A percentile compares a stretch with the other conserved stretches of the same genome.
Evolutionary conservation across 495 filamentous ascomycete species (phyloP).

Genomic region (Jackrogersella minutella): DNA sequence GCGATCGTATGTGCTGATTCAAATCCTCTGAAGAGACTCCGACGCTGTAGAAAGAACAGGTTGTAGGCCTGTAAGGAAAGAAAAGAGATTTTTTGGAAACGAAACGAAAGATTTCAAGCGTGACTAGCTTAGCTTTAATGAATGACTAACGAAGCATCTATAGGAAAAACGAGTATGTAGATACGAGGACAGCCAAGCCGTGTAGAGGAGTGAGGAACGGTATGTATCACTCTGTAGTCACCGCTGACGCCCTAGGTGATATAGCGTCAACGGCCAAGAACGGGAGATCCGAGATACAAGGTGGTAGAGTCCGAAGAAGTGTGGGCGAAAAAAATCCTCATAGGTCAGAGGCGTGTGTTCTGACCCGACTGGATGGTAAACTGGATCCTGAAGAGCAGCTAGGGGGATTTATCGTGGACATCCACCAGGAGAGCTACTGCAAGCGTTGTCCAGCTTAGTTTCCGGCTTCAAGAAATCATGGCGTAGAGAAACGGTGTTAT

Average conservation of each 20-base stretch:
- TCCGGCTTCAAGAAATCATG: slow-evolving; percentile 1
- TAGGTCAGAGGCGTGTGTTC: slow-evolving; percentile 8
- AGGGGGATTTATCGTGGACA: neutral
- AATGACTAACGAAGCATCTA: slow-evolving; percentile 23
- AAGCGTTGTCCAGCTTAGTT: neutral
- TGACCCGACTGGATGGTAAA: slow-evolving; percentile 7
- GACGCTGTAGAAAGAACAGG: neutral
- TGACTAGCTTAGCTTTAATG: slow-evolving; percentile 15
- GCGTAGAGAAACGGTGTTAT: neutral
- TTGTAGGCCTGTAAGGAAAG: neutral
- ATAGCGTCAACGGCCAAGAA: slow-evolving; percentile 4
- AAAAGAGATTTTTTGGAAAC: neutral
- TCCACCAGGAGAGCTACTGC: neutral
- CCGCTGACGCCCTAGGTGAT: neutral
- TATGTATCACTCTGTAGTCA: slow-evolving; percentile 3
- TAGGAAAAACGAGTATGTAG: neutral
- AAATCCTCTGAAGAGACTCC: neutral
- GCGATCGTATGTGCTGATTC: neutral
- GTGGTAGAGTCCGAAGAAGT: neutral
- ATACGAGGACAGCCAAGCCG: neutral
- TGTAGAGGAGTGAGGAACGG: neutral
- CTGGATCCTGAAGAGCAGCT: slow-evolving; percentile 5
- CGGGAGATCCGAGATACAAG: neutral
- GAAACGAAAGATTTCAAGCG: slow-evolving; percentile 7
- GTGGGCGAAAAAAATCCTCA: neutral